Conservation (phyloP, 306 rosid genomes). For the Begonia peltatifolia region DNA sequence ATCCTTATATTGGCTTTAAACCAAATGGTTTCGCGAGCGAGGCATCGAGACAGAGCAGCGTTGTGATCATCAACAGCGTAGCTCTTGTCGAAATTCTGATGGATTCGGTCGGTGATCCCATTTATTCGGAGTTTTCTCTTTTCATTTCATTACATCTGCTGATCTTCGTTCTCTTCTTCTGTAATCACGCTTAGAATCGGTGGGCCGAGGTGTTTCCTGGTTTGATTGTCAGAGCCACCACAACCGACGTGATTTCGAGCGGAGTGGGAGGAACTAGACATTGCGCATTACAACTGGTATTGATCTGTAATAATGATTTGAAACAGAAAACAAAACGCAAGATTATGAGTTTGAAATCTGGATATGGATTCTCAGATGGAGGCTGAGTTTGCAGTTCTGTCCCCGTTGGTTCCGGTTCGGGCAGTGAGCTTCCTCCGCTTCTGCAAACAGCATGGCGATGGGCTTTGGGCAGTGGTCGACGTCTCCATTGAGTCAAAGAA, state of each 20-base stretch:
- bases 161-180: background rate
- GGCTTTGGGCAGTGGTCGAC: conserved; percentile 80
- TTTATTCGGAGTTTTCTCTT: too few species aligned
- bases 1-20: conserved; percentile 10
- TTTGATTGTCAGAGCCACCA: conserved; percentile 70
- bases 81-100: conserved; percentile 52
- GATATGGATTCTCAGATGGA: conserved; percentile 47
- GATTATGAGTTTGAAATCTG: background rate
- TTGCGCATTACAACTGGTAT: conserved; percentile 74
- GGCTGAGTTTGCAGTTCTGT: conserved; percentile 85
- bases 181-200: conserved; percentile 32
- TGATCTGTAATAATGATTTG: background rate
- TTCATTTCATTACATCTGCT: background rate
- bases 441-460: conserved; percentile 57
- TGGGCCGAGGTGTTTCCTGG: conserved; percentile 97
- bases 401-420: conserved; percentile 74
- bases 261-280: conserved; percentile 58
- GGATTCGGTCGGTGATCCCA: conserved; percentile 46
- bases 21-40: conserved; percentile 53
- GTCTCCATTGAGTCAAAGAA: conserved; percentile 74
- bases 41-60: conserved; percentile 74
- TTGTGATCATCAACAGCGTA: conserved; percentile 57
- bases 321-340: background rate
- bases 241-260: conserved; percentile 50
- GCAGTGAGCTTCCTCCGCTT: conserved; percentile 72